A percentile compares a stretch with the other conserved stretches of the same genome.
Evolutionary conservation across 148 eudicot species (phyloP).

Genomic region (Linanthus parryae): DNA sequence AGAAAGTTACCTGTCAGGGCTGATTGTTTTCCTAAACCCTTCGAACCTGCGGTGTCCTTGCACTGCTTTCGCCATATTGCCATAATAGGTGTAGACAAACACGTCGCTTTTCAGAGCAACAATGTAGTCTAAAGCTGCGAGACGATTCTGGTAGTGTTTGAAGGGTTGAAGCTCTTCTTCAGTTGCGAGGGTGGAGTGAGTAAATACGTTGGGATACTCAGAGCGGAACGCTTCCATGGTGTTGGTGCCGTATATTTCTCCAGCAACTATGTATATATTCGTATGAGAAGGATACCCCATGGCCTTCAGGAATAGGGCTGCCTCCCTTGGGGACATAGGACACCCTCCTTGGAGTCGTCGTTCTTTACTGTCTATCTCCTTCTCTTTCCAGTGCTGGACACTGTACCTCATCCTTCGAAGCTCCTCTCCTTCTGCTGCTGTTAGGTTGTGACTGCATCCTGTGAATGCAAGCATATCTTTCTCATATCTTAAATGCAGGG

Average conservation of each 20-base stretch:
- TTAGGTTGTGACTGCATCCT: constrained; percentile 64
- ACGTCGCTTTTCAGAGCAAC: constrained; percentile 65
- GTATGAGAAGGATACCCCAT: constrained; percentile 56
- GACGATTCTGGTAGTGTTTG: constrained; percentile 40
- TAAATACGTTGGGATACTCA: constrained; percentile 47
- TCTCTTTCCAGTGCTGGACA: constrained; percentile 64
- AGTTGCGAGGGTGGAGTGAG: constrained; percentile 51
- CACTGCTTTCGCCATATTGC: constrained; percentile 85
- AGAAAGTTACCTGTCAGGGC: constrained; percentile 52
- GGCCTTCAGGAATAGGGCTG: constrained; percentile 63
- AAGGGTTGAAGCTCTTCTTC: constrained; percentile 45
- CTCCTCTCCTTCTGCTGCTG: constrained; percentile 33
- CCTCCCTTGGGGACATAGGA: constrained; percentile 81
- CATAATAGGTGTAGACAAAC: constrained; percentile 64
- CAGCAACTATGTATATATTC: constrained; percentile 61
- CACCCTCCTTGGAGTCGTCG: constrained; percentile 52
- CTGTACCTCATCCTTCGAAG: constrained; percentile 43
- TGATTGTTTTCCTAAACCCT: constrained; percentile 63
- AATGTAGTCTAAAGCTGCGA: constrained; percentile 61
- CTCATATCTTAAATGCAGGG: constrained; percentile 77
- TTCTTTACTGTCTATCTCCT: constrained; percentile 42
- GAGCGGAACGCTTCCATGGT: constrained; percentile 34
- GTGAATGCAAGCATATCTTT: constrained; percentile 86
- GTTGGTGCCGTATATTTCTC: constrained; percentile 51
- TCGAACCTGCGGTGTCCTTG: constrained; percentile 63